Conservation (phyloP, 306 rosid species). For the Calophaca sinica region DNA sequence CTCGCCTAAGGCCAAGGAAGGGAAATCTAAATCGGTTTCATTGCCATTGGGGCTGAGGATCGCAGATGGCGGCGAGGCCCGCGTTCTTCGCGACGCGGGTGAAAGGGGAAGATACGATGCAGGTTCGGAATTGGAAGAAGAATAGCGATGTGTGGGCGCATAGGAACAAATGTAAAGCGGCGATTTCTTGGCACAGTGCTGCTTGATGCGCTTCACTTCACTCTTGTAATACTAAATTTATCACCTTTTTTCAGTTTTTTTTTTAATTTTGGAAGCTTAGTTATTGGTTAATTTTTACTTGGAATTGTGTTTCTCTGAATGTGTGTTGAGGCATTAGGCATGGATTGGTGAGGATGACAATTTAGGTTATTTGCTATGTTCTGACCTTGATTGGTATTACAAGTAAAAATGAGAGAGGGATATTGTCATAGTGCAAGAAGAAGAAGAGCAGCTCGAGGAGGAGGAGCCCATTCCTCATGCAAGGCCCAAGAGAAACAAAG, state of each 20-base stretch:
- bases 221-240: constrained; percentile 24
- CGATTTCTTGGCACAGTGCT: constrained; percentile 45
- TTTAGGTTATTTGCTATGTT: neutral
- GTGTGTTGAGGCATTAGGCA: constrained; percentile 16
- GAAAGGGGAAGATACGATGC: constrained; percentile 35
- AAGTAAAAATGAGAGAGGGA: constrained; percentile 8
- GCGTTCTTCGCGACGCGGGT: constrained; percentile 40
- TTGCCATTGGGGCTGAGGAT: constrained; percentile 42
- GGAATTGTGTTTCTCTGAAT: constrained; percentile 10
- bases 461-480: too few species aligned
- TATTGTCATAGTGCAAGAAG: too few species aligned
- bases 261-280: neutral
- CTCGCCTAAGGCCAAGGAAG: constrained; percentile 39
- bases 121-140: constrained; percentile 54
- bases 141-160: constrained; percentile 40
- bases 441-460: too few species aligned
- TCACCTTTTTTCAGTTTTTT: neutral
- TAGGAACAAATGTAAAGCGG: constrained; percentile 49
- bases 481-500: too few species aligned
- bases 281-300: constrained; percentile 8
- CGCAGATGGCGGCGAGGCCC: constrained; percentile 39
- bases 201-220: neutral
- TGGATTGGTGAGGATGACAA: neutral
- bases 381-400: neutral
- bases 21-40: neutral